A percentile compares a stretch with the other conserved stretches of the same genome.
These are phyloP conservation scores for Fraxinus xanthoxyloides DNA, from an alignment of 305 asterid genomes.

Conservation along the genomic window DNA sequence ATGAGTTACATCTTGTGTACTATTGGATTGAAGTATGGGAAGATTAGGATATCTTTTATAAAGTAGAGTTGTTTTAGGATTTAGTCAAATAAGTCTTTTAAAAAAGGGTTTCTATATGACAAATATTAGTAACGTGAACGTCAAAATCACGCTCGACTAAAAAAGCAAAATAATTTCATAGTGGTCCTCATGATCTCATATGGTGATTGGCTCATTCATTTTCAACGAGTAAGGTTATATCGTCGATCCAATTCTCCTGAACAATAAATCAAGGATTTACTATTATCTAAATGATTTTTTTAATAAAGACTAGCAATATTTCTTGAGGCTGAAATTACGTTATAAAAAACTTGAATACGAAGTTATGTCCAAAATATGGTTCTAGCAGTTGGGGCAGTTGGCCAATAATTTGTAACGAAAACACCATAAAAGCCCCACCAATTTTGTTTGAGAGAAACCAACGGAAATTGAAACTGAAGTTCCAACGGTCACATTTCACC, in stretches of 20 bases:
- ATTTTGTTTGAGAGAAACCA: not conserved
- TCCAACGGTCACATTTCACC: slow-evolving; percentile 34
- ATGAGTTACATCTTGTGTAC: not conserved
- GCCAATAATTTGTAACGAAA: not conserved
- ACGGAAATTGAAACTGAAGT: slow-evolving; percentile 20
- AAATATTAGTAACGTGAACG: not conserved
- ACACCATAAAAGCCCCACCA: not conserved
- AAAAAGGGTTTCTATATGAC: not conserved
- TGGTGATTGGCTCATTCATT: not conserved
- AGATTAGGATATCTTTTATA: not conserved
- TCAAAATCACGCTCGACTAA: not conserved
- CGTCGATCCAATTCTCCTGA: not conserved
- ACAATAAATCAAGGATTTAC: not conserved
- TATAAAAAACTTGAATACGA: not conserved
- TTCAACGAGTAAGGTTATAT: not conserved
- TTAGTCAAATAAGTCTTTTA: not conserved
- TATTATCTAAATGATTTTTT: not conserved
- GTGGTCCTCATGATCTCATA: not conserved
- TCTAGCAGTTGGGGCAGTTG: not conserved
- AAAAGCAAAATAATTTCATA: not conserved
- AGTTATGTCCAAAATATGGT: not conserved
- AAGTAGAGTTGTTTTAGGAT: not conserved
- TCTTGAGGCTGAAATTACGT: not conserved
- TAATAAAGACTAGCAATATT: not conserved
- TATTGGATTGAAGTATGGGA: not conserved